Evolutionary conservation across 345 rosid species (phyloP), one percentile per base, ranked within the genome.

Genomic region (Carallia pectinifolia): DNA sequence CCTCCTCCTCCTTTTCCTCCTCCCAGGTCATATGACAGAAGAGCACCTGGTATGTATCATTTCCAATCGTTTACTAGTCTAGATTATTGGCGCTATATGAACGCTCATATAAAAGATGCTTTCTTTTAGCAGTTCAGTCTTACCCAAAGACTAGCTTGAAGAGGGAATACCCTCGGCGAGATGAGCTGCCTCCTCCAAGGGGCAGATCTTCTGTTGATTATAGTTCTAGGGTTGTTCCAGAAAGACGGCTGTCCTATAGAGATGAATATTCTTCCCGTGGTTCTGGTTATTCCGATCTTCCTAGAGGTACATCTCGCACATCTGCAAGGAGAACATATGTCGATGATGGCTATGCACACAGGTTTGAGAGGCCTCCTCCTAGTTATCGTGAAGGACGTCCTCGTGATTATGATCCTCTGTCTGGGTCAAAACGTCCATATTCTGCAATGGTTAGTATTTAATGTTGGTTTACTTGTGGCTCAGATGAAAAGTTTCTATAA

Each of bases 361-460:
- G 97, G 83, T 86, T 82, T 69, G 98, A 95, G 69, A 89, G 99
- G 77, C 91, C 89, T 18, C 86, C 88, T 81, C 80, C 85, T 67
- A 85, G 83, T 78, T 95, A 87, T 68, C 87, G 85, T 64, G 98
- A 92, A 73, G 90, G 86, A 18, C 91, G 87, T 75, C 76, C 83
- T 29, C 97, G 96, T 79, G 98, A 87, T 74, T 95, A 92, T 81
- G 98, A 89, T 60, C 65, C 96, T 53, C 65, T 95, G 50, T 81
- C 97, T 65, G 97, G 97, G 61, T 88, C 98, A 67, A 95, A 95
- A 81, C 90, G 98, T 61, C 92, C 94, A 60, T 95, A 89, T 81
- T 74, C 90, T 70, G 82, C 89, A 18, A 52, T 95, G 96, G 99
- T 92, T 36, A 74, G 90, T 80, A 39, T 56, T 67, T 62, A 54